These are phyloP conservation scores for Penicillium hesseltinei DNA, from an alignment of 2,329 filamentous ascomycete species.

Conservation along the genomic window DNA sequence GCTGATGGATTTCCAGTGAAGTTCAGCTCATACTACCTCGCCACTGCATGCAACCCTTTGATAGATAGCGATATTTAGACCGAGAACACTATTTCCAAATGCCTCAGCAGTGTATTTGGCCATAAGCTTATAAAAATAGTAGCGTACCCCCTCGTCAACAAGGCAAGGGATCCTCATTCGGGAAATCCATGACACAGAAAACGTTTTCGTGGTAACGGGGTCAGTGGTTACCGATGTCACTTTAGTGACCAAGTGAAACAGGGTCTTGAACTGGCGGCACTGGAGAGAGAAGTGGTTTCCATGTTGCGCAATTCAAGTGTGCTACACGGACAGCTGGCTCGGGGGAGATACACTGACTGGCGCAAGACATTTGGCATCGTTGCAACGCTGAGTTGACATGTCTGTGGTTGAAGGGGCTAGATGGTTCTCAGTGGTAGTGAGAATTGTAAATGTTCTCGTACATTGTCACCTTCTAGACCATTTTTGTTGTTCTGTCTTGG, in stretches of 20 bases:
- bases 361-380: not conserved
- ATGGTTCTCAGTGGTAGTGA: not conserved
- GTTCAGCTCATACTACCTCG: conserved; percentile 6
- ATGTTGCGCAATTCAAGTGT: not conserved
- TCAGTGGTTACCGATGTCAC: not conserved
- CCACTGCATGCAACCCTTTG: conserved; percentile 4
- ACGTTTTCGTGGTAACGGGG: not conserved
- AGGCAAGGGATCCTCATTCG: not conserved
- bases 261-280: not conserved
- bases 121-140: not conserved
- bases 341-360: not conserved
- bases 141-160: not conserved
- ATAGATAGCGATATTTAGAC: not conserved
- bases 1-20: not conserved
- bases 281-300: not conserved
- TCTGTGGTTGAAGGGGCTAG: not conserved
- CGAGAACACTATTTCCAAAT: not conserved
- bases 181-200: not conserved
- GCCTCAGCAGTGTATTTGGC: not conserved
- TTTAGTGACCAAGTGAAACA: not conserved
- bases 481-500: not conserved
- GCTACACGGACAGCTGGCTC: not conserved
- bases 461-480: not conserved
- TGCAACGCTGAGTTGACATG: conserved; percentile 1
- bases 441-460: not conserved